Conservation (phyloP, 192 early-diverging fungal species). For the Geranomyces michiganensis region DNA sequence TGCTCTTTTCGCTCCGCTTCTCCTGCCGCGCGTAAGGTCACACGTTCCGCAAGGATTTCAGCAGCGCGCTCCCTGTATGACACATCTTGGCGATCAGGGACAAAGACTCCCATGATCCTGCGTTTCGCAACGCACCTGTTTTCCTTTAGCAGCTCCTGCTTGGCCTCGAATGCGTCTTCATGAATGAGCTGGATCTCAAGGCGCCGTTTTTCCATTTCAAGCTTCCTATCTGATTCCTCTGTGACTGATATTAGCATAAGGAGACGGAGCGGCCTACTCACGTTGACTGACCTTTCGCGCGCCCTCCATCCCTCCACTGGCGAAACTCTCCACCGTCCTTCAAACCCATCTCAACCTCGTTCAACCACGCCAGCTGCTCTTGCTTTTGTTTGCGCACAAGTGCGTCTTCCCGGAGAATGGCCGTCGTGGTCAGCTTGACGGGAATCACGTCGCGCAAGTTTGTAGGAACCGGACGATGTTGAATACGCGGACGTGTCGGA, state of each 20-base stretch:
- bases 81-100: background rate
- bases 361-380: constrained; percentile 37
- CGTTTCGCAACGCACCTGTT: constrained; percentile 35
- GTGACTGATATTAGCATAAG: background rate
- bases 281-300: constrained; percentile 36
- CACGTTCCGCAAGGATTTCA: constrained; percentile 44
- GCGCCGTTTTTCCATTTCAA: constrained; percentile 48
- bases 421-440: constrained; percentile 54
- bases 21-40: constrained; percentile 34
- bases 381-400: constrained; percentile 40
- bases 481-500: background rate
- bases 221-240: constrained; percentile 45
- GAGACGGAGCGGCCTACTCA: background rate
- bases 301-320: constrained; percentile 41
- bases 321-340: constrained; percentile 45
- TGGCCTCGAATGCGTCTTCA: constrained; percentile 53
- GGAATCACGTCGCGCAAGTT: constrained; percentile 28
- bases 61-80: constrained; percentile 34
- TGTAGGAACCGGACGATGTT: constrained; percentile 31
- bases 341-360: constrained; percentile 45
- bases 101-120: background rate
- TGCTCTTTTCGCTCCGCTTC: constrained; percentile 30
- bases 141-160: constrained; percentile 44
- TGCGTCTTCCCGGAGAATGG: constrained; percentile 57
- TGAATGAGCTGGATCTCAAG: constrained; percentile 57